These are phyloP conservation scores for Crithidia brevicula DNA, from an alignment of 208 protist genomes.

Conservation along the genomic window DNA sequence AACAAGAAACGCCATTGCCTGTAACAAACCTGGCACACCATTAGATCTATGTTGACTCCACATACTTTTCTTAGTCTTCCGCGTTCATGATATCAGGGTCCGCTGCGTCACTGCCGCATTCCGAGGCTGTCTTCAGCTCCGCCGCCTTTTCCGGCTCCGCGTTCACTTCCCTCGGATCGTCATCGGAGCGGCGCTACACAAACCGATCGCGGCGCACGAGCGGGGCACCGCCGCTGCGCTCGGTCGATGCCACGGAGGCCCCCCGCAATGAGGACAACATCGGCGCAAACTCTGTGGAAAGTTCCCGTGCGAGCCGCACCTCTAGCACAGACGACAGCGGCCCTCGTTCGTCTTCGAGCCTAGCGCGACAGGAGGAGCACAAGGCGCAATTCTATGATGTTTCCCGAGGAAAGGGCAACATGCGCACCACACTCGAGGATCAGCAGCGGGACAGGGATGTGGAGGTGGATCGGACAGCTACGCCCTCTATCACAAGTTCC, in stretches of 20 bases:
- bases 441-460: no score
- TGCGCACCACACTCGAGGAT: no score
- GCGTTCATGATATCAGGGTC: constrained; percentile 1
- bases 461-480: neutral
- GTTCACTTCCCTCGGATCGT: constrained; percentile 3
- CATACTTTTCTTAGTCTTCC: neutral
- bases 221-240: constrained; percentile 5
- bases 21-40: no score
- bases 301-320: no score
- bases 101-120: constrained; percentile 4
- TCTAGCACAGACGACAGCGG: no score
- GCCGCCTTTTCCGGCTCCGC: constrained; percentile 9
- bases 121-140: constrained; percentile 13
- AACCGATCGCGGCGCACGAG: neutral
- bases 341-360: no score
- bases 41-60: neutral
- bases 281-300: neutral
- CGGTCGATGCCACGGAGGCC: constrained; percentile 22
- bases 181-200: neutral
- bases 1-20: no score
- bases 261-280: constrained; percentile 10
- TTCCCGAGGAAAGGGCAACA: no score
- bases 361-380: no score
- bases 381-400: no score
- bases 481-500: neutral